Base-by-base conservation (phyloP, 495 filamentous ascomycete species). In the Trichoderma gamsii region DNA sequence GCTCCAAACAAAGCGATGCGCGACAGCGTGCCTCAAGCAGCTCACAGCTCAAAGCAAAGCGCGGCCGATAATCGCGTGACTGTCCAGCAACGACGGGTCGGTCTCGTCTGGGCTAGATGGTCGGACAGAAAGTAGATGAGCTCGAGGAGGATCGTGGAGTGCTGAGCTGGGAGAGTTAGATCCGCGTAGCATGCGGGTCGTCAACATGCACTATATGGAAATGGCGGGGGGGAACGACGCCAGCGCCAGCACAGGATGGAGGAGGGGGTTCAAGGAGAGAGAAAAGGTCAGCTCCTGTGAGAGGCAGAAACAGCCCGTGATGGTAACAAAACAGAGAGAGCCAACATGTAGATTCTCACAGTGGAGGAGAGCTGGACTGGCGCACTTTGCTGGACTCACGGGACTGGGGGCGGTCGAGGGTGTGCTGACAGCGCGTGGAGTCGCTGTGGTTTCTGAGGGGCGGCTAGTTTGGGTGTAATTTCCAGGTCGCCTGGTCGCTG, bases 301-400 rank as follows among this genome's bases (percentile, higher is more conserved):
- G n/a, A n/a, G 27, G 27, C 23, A 61, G 27, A 61, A 61, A 32
- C 23, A 61, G 27, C 23, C 56, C 23, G 56, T 61, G 56, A 61
- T 61, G 56, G 56, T 38, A 38, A 38, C 35, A 38, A 38, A 38
- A 38, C 56, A 61, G 49, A 61, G 9, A 29, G 23, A 61, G 27
- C 25, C 56, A 32, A 25, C 56, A 25, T 29, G 49, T 52, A 3
- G 49, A 52, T n/a, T 21, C 56, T 29, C 23, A 32, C 56, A 61
- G 56, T 32, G 56, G 56, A 61, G 56, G 56, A 61, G 49, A 52
- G 49, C 49, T 52, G 49, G 49, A 38, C 35, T 49, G 44, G 56
- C 56, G 56, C 56, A 61, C 56, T 61, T 61, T 61, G 56, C 27
- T 61, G 56, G 56, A 61, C 56, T 61, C 56, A 61, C 56, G 56